These are phyloP conservation scores for Macaranga tanarius DNA, from an alignment of 441 rosid species.

Conservation along the genomic window DNA sequence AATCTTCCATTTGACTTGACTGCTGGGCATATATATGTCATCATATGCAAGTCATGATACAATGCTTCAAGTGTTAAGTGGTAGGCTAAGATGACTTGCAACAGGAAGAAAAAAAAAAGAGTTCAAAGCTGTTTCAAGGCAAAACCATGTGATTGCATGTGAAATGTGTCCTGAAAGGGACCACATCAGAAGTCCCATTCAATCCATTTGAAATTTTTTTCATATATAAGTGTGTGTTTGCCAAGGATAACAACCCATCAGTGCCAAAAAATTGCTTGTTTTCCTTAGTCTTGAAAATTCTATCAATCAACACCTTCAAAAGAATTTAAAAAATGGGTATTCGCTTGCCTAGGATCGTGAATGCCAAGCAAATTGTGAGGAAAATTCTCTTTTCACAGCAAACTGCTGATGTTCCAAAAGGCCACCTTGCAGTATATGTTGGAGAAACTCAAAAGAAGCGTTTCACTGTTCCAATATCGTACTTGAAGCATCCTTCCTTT, in stretches of 20 bases:
- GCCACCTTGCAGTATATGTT: conserved; percentile 75
- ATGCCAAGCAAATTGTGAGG: conserved; percentile 14
- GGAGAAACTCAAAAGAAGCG: conserved; percentile 57
- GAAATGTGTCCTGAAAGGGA: background rate
- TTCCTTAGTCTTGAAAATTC: background rate
- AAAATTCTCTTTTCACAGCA: background rate
- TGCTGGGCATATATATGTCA: too few relatives aligned
- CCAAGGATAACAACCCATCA: background rate
- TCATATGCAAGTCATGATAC: background rate
- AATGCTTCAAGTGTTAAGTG: background rate
- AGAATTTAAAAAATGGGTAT: conserved; percentile 16
- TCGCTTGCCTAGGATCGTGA: conserved; percentile 14
- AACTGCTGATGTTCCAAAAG: conserved; percentile 52
- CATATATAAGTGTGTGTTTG: too few relatives aligned
- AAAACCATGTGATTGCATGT: background rate
- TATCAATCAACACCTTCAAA: background rate
- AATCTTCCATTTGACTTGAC: too few relatives aligned
- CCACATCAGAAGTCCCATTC: background rate
- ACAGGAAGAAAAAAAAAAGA: background rate
- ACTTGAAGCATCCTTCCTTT: conserved; percentile 52
- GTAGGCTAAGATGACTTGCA: background rate
- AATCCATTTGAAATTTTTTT: background rate
- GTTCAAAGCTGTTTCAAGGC: background rate
- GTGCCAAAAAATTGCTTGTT: background rate
- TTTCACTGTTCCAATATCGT: conserved; percentile 34